A percentile compares a stretch with the other conserved stretches of the same genome.
These are phyloP conservation scores for Scytalidium sp. DNA, from an alignment of 2,329 filamentous ascomycete genomes.

Conservation along the genomic window DNA sequence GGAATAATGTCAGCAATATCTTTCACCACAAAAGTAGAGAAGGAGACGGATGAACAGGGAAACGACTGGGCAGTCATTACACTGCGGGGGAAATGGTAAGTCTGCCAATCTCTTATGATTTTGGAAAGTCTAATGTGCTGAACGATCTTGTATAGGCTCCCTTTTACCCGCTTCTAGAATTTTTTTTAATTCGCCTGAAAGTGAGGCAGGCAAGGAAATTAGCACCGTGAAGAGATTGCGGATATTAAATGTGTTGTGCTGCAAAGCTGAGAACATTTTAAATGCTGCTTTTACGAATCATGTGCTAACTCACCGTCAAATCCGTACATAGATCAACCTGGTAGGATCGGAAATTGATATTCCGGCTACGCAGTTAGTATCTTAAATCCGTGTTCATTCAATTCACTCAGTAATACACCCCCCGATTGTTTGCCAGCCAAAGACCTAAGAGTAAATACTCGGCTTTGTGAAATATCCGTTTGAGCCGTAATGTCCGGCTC, in stretches of 20 bases:
- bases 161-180: too few relatives aligned
- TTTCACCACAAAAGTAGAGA: constrained; percentile 84
- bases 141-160: too few relatives aligned
- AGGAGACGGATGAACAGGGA: constrained; percentile 81
- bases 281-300: not conserved
- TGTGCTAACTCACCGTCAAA: not conserved
- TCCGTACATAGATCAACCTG: not conserved
- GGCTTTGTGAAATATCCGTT: not conserved
- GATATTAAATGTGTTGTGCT: too few relatives aligned
- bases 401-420: not conserved
- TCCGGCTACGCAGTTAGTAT: not conserved
- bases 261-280: too few relatives aligned
- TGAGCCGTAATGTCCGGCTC: not conserved
- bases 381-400: not conserved
- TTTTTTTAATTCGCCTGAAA: too few relatives aligned
- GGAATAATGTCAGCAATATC: constrained; percentile 94
- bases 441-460: not conserved
- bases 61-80: constrained; percentile 47
- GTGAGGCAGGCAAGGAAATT: too few relatives aligned
- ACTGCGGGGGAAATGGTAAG: too few relatives aligned
- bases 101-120: too few relatives aligned
- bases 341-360: not conserved
- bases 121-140: too few relatives aligned
- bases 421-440: not conserved
- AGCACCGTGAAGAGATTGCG: too few relatives aligned